These are phyloP conservation scores for Xylariaceae sp. DNA, from an alignment of 2,329 filamentous ascomycete species.

Conservation along the genomic window DNA sequence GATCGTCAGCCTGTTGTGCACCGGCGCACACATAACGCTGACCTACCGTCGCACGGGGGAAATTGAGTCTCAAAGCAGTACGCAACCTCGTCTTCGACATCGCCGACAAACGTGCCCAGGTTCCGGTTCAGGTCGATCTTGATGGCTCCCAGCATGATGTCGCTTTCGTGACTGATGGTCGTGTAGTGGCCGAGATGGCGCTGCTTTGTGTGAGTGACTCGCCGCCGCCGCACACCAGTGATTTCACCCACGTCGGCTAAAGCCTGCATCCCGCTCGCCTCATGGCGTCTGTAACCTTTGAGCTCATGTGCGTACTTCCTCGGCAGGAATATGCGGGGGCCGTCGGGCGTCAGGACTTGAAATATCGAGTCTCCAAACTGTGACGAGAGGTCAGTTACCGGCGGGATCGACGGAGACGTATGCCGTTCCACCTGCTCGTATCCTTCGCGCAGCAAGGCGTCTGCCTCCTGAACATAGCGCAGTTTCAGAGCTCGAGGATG, in stretches of 20 bases:
- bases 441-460: conserved; percentile 19
- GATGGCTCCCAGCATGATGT: conserved; percentile 21
- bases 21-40: no score
- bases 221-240: not conserved
- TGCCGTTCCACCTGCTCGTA: conserved; percentile 14
- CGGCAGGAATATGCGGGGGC: conserved; percentile 20
- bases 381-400: no score
- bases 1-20: no score
- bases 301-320: conserved; percentile 19
- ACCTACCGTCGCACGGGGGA: conserved; percentile 18
- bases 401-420: no score
- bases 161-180: conserved; percentile 23
- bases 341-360: conserved; percentile 20
- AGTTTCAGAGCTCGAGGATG: conserved; percentile 15
- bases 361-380: conserved; percentile 22
- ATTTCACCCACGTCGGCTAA: conserved; percentile 17
- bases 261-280: conserved; percentile 23
- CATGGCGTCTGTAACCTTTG: conserved; percentile 17
- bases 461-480: conserved; percentile 21
- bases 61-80: conserved; percentile 21
- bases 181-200: conserved; percentile 22
- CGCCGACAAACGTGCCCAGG: conserved; percentile 19
- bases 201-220: conserved; percentile 7
- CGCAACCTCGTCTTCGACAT: conserved; percentile 18
- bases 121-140: conserved; percentile 22